These are phyloP conservation scores for Cinchona pubescens DNA, from an alignment of 257 asterid genomes.

Conservation along the genomic window DNA sequence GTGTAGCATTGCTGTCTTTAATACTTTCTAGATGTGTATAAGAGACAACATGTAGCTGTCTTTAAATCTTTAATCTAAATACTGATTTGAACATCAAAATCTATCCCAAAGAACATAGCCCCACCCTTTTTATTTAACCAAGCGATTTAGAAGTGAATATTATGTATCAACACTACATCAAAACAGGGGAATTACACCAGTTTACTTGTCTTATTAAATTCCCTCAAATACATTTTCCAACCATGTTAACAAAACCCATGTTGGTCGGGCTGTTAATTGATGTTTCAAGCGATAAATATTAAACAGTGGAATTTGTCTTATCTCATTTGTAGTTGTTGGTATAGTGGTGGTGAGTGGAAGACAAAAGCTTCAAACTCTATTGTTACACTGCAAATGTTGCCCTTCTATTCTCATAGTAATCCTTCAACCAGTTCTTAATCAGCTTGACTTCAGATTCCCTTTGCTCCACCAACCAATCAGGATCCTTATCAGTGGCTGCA, in stretches of 20 bases:
- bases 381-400: slow-evolving; percentile 32
- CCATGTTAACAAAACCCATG: neutral
- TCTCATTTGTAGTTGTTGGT: no score
- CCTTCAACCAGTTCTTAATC: slow-evolving; percentile 64
- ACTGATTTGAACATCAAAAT: no score
- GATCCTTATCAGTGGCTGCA: slow-evolving; percentile 64
- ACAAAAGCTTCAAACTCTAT: neutral
- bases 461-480: slow-evolving; percentile 82
- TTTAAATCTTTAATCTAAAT: no score
- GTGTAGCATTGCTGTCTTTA: no score
- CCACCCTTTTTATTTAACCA: no score
- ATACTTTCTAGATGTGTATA: no score
- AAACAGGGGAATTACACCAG: no score
- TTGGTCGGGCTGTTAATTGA: neutral
- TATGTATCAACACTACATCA: no score
- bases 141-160: no score
- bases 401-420: slow-evolving; percentile 40
- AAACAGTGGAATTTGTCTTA: neutral
- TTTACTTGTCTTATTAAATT: no score
- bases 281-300: neutral
- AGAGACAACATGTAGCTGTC: no score
- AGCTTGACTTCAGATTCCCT: slow-evolving; percentile 57
- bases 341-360: neutral
- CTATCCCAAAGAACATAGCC: no score
- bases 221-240: neutral